Evolutionary conservation across 805 yeast genomes (phyloP).

Genomic region (Cephaloascus albidus): DNA sequence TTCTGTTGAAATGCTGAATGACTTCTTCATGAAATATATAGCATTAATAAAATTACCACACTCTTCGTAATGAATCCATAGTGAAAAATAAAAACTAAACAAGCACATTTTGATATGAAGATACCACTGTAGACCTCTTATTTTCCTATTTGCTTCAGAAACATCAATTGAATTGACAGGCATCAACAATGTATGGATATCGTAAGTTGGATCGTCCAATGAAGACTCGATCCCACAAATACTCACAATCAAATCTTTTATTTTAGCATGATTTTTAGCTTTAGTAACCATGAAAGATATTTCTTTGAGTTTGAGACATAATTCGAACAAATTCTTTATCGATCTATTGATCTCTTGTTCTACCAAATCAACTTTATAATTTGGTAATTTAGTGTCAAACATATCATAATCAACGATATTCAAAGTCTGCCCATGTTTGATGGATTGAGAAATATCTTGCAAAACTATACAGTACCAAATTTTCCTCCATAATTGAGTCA

Average conservation of each 20-base stretch:
- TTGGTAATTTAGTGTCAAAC: slow-evolving; percentile 24
- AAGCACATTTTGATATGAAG: neutral
- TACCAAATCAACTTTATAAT: slow-evolving; percentile 5
- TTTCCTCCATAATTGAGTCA: slow-evolving; percentile 30
- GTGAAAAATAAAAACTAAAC: neutral
- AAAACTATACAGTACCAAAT: slow-evolving; percentile 22
- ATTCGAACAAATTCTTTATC: slow-evolving; percentile 9
- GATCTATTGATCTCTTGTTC: slow-evolving; percentile 4
- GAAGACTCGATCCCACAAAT: slow-evolving; percentile 24
- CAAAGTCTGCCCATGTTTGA: slow-evolving; percentile 21
- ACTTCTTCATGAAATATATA: neutral
- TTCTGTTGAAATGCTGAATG: neutral
- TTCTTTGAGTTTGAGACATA: slow-evolving; percentile 16
- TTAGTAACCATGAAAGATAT: slow-evolving; percentile 17
- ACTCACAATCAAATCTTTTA: slow-evolving; percentile 23
- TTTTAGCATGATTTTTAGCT: slow-evolving; percentile 18
- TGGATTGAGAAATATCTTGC: slow-evolving; percentile 21
- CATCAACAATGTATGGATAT: neutral
- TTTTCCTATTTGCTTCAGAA: neutral
- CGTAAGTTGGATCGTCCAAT: slow-evolving; percentile 7
- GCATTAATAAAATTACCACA: neutral
- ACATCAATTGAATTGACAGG: neutral
- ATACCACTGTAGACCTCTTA: neutral
- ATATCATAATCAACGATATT: slow-evolving; percentile 16
- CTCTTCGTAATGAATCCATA: neutral